Base-by-base conservation (phyloP, 768 basidiomycete species). In the Trametes cubensis region DNA sequence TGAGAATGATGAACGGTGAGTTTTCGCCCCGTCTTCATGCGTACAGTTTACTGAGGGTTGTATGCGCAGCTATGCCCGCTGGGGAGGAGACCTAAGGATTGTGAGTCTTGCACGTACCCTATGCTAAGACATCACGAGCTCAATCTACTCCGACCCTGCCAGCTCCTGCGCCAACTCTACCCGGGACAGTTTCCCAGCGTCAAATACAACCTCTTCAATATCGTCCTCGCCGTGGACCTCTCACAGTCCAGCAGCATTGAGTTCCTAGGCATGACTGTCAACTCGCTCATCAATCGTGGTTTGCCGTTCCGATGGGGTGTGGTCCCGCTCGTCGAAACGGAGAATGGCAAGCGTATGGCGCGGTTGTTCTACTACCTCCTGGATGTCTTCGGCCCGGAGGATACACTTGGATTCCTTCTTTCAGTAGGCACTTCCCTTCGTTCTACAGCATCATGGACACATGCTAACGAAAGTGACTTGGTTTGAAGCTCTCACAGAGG, bases 291-390 rank as follows among this genome's bases (percentile, higher is more conserved):
- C 54, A 76, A 83, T 28, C 81, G 92, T 38, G 82, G 80, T 17
- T 78, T 92, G 46, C 92, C 95, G 0, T 82, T 94, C 65, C 80
- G 92, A 18, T 94, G 95, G 72, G 96, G 96, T 14, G 71, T 98
- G 49, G 92, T 95, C 2, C 95, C 94, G 1, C 75, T 85, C 38
- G 72, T 85, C 3, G 84, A 87, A 58, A 80, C 73, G 0, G 78
- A 79, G 10, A 76, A 85, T 21, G 76, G 85, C 56, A 73, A 76
- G 23, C 83, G 84, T 63, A 89, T 95, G 83, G 91, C 93, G 0
- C 80, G 82, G 58, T 68, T 95, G 0, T 80, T 92, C 57, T 88
- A 86, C 63, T 85, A 91, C 68, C 70, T 92, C 6, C 76, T 89
- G 40, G 78, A 83, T 11, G 82, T 75, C 20, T 83, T 84, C 63